Evolutionary conservation across 352 stramenopile species (phyloP).

Genomic region (Phytophthora vignae): DNA sequence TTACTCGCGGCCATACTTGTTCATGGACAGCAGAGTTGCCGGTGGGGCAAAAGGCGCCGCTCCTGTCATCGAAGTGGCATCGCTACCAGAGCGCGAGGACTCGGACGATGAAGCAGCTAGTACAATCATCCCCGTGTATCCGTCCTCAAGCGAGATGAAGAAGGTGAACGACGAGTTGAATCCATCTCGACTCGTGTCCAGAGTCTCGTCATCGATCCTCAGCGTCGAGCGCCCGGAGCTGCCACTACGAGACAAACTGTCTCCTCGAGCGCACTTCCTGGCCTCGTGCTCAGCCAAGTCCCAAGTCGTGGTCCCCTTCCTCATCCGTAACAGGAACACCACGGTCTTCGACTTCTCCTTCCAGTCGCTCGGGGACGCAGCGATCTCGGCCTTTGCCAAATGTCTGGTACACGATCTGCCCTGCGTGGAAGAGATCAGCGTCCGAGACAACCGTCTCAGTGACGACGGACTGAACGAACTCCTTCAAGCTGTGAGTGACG

Average conservation of each 20-base stretch:
- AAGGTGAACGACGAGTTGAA: conserved; percentile 42
- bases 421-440: conserved; percentile 80
- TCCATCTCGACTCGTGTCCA: conserved; percentile 19
- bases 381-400: conserved; percentile 72
- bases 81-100: conserved; percentile 10
- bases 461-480: conserved; percentile 75
- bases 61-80: neutral
- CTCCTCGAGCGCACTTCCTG: conserved; percentile 70
- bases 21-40: conserved; percentile 43
- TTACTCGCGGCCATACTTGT: conserved; percentile 72
- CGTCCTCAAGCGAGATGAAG: conserved; percentile 51
- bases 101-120: conserved; percentile 23
- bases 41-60: conserved; percentile 1
- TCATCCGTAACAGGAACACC: conserved; percentile 65
- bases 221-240: conserved; percentile 26
- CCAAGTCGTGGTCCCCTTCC: conserved; percentile 66
- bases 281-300: conserved; percentile 57
- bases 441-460: conserved; percentile 89
- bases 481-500: conserved; percentile 61
- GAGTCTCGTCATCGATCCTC: conserved; percentile 9
- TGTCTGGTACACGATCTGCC: conserved; percentile 66
- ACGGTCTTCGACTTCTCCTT: conserved; percentile 88
- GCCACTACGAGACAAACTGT: conserved; percentile 54
- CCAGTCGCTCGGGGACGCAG: conserved; percentile 77
- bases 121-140: conserved; percentile 52